These are phyloP conservation scores for Chrysanthemum lavandulifolium DNA, from an alignment of 129 eudicot genomes.

Conservation along the genomic window DNA sequence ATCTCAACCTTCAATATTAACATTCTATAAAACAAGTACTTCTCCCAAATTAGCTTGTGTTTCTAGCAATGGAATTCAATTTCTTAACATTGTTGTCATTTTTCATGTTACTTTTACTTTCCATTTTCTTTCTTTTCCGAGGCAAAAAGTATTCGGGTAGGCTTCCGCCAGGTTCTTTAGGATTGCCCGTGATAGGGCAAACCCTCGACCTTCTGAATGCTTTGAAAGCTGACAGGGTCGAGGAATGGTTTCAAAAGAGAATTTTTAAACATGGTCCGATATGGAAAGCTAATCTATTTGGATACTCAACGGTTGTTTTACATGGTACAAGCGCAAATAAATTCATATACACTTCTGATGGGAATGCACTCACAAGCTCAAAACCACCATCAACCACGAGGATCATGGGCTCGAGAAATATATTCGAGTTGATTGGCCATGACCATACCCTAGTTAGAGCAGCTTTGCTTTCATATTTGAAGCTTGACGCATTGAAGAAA, in stretches of 20 bases:
- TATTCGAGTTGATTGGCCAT: slow-evolving; percentile 29
- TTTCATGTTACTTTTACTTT: slow-evolving; percentile 11
- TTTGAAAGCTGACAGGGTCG: slow-evolving; percentile 30
- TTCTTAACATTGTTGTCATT: background rate
- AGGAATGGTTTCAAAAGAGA: slow-evolving; percentile 38
- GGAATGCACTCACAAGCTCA: slow-evolving; percentile 21
- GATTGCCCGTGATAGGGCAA: slow-evolving; percentile 40
- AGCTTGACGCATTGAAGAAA: slow-evolving; percentile 40
- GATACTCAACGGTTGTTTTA: too few relatives aligned
- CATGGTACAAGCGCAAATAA: too few relatives aligned
- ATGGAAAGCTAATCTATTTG: slow-evolving; percentile 33
- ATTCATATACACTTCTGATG: slow-evolving; percentile 21
- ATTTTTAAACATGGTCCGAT: slow-evolving; percentile 34
- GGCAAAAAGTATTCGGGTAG: background rate
- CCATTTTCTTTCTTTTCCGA: background rate
- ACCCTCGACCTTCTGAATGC: slow-evolving; percentile 32
- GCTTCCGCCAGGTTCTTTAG: slow-evolving; percentile 37
- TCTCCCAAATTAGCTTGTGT: too few relatives aligned
- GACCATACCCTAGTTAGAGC: slow-evolving; percentile 45
- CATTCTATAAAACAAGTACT: too few relatives aligned
- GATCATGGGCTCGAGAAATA: slow-evolving; percentile 31
- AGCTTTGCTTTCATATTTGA: slow-evolving; percentile 35
- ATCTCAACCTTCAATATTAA: too few relatives aligned
- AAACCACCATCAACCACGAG: slow-evolving; percentile 33
- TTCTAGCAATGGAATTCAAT: slow-evolving; percentile 13